These are phyloP conservation scores for Hamamelis virginiana DNA, from an alignment of 164 flowering plant genomes.

Conservation along the genomic window DNA sequence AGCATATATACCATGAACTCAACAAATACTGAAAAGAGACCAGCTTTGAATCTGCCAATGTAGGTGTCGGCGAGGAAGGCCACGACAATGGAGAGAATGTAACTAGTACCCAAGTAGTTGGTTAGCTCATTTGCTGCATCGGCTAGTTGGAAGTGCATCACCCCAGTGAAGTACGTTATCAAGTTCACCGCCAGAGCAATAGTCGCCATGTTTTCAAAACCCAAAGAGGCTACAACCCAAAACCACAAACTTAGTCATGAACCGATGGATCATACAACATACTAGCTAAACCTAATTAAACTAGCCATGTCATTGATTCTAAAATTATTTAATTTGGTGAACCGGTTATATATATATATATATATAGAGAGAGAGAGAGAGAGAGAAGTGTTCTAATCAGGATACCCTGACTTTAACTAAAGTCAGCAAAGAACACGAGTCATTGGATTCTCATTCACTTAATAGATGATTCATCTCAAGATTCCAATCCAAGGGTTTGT, in stretches of 20 bases:
- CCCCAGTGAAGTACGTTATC: slow-evolving; percentile 55
- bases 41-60: slow-evolving; percentile 54
- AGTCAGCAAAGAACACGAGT: too few species aligned
- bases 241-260: neutral
- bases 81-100: slow-evolving; percentile 44
- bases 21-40: slow-evolving; percentile 28
- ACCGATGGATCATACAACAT: neutral
- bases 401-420: too few species aligned
- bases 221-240: slow-evolving; percentile 39
- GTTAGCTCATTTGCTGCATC: slow-evolving; percentile 64
- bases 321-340: too few species aligned
- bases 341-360: too few species aligned
- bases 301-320: too few species aligned
- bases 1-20: slow-evolving; percentile 45
- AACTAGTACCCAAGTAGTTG: slow-evolving; percentile 54
- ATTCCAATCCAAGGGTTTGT: too few species aligned
- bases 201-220: slow-evolving; percentile 51
- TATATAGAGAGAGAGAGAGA: too few species aligned
- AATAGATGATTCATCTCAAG: too few species aligned
- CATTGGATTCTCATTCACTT: too few species aligned
- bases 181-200: slow-evolving; percentile 52
- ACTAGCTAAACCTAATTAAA: too few species aligned
- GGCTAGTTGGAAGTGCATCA: slow-evolving; percentile 54
- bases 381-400: too few species aligned
- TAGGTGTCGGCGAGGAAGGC: slow-evolving; percentile 58